These are phyloP conservation scores for Toxicodendron radicans DNA, from an alignment of 345 rosid species.

Conservation along the genomic window DNA sequence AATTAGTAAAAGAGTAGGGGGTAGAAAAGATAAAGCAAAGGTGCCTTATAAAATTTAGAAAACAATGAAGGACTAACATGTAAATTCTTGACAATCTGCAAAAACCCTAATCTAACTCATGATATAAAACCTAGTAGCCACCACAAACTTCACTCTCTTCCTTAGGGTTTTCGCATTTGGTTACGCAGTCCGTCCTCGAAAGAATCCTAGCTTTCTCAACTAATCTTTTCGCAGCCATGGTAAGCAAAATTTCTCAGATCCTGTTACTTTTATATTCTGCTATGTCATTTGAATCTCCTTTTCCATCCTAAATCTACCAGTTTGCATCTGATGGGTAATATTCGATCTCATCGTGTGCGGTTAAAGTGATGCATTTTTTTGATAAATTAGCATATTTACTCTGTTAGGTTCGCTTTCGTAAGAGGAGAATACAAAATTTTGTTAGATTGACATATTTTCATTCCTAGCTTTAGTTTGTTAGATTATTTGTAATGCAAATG, in stretches of 20 bases:
- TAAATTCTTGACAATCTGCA: not conserved
- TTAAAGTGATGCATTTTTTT: too few relatives aligned
- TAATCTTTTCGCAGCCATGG: conserved; percentile 26
- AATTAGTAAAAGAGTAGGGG: not conserved
- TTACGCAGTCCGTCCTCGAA: not conserved
- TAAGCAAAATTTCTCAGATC: not conserved
- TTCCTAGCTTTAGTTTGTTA: too few relatives aligned
- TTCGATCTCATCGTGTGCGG: not conserved
- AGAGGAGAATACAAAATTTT: too few relatives aligned
- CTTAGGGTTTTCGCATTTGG: conserved; percentile 13
- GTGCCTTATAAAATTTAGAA: not conserved
- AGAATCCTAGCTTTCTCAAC: not conserved
- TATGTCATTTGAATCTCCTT: not conserved
- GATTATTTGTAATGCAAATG: too few relatives aligned
- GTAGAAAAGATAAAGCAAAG: not conserved
- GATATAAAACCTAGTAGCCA: conserved; percentile 18
- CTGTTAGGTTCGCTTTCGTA: too few relatives aligned
- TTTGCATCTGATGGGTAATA: not conserved
- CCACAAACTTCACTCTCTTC: not conserved
- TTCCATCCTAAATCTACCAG: not conserved
- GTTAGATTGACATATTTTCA: too few relatives aligned
- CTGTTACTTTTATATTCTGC: not conserved
- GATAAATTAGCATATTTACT: too few relatives aligned
- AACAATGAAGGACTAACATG: not conserved
- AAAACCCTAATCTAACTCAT: conserved; percentile 19